These are phyloP conservation scores for Biancaea sappan DNA, from an alignment of 306 rosid genomes.

Conservation along the genomic window DNA sequence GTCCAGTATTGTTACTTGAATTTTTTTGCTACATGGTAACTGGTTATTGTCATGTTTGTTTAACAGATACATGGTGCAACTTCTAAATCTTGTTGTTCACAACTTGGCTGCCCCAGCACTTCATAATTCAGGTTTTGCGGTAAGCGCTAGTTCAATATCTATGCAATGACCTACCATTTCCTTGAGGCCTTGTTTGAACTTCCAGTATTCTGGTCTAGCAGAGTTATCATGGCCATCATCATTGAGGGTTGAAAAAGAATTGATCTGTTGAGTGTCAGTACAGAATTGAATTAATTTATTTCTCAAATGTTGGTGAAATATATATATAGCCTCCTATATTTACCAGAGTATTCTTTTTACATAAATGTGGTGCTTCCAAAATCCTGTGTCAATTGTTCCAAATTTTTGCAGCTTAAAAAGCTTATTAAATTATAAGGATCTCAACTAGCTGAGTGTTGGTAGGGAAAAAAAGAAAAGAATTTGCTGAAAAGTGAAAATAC, in stretches of 20 bases:
- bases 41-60: constrained; percentile 32
- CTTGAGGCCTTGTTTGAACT: constrained; percentile 14
- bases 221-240: background rate
- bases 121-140: constrained; percentile 98
- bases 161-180: constrained; percentile 27
- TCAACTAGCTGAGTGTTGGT: background rate
- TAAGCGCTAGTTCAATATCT: constrained; percentile 48
- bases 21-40: constrained; percentile 37
- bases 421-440: background rate
- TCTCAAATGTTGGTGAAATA: background rate
- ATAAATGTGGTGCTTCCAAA: background rate
- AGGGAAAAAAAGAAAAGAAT: background rate
- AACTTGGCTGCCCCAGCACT: constrained; percentile 94
- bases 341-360: constrained; percentile 11
- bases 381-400: constrained; percentile 15
- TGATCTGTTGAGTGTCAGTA: background rate
- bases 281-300: background rate
- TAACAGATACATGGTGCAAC: constrained; percentile 95
- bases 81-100: constrained; percentile 83
- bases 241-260: constrained; percentile 3
- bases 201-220: constrained; percentile 21
- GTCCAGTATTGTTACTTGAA: background rate
- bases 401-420: constrained; percentile 12
- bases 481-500: constrained; percentile 19
- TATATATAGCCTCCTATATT: background rate